Evolutionary conservation across 202 grass and related monocot species (phyloP).

Genomic region (Tripidium arundinaceum): DNA sequence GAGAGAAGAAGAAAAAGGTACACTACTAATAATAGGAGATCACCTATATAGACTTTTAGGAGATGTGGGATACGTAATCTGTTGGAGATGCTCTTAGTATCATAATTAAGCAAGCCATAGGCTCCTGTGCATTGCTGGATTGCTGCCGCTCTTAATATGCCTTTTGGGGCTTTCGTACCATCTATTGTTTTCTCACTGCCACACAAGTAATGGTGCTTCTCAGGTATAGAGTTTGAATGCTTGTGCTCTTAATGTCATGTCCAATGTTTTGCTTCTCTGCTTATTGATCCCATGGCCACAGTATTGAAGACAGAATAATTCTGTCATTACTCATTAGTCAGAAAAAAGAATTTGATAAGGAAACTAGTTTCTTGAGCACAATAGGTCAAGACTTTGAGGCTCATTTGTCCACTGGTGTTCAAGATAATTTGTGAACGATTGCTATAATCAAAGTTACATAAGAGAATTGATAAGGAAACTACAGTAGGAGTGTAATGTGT

Average conservation of each 20-base stretch:
- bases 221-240: too few species aligned
- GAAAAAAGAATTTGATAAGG: background rate
- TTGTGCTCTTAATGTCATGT: background rate
- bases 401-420: background rate
- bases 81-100: too few species aligned
- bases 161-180: background rate
- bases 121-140: background rate
- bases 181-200: background rate
- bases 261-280: background rate
- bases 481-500: background rate
- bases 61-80: too few species aligned
- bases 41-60: too few species aligned
- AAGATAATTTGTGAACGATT: background rate
- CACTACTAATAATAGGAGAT: too few species aligned
- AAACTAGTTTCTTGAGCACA: too few species aligned
- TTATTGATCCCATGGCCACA: background rate
- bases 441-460: background rate
- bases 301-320: background rate
- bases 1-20: too few species aligned
- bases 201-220: background rate
- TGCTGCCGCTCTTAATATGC: background rate
- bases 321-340: background rate
- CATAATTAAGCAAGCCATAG: background rate
- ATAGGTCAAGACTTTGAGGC: too few species aligned
- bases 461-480: background rate